Base-by-base conservation (phyloP, 768 basidiomycete genomes). In the Cyclocybe cylindracea region DNA sequence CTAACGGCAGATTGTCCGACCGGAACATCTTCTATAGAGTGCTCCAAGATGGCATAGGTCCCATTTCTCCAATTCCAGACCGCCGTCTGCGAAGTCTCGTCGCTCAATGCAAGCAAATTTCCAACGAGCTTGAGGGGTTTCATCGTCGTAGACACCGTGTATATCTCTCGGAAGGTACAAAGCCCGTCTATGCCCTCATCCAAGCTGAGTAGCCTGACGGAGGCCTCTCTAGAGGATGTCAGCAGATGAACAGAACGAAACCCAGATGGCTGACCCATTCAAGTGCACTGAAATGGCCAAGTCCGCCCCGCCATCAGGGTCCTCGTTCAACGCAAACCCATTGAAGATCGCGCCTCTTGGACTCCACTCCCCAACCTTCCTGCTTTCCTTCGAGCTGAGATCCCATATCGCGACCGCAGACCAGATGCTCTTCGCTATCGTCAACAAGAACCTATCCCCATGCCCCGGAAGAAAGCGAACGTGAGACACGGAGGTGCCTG, bases 341-440 rank as follows among this genome's bases (percentile, higher is more conserved):
- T 72, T 76, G 51, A 86, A 80, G 7, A 85, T 61, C 1, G 74
- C 78, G 11, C 78, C 78, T 46, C 76, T 73, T 0, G 75, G 78
- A 24, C 74, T 76, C 85, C 86, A 87, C 44, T 79, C 71, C 10
- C 73, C 76, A 9, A 70, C 53, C 56, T 70, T 76, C 6, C 57
- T 52, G 6, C 42, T 24, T 11, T 44, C 53, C 10, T 66, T 62
- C 7, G 60, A 54, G 29, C 48, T 54, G 18, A 81, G 57, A 48
- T 82, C 74, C 82, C 86, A 86, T 14, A 84, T 58, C 1, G 74
- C 70, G 42, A 87, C 57, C 13, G 73, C 69, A 37, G 82, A 81
- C 86, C 86, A 88, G 44, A 88, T 78, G 5, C 76, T 73, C 53
- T 79, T 79, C 3, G 82, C 83, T 7, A 83, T 72, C 6, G 80